Conservation (phyloP, 2,329 filamentous ascomycete species). For the Chaetomium sp. region DNA sequence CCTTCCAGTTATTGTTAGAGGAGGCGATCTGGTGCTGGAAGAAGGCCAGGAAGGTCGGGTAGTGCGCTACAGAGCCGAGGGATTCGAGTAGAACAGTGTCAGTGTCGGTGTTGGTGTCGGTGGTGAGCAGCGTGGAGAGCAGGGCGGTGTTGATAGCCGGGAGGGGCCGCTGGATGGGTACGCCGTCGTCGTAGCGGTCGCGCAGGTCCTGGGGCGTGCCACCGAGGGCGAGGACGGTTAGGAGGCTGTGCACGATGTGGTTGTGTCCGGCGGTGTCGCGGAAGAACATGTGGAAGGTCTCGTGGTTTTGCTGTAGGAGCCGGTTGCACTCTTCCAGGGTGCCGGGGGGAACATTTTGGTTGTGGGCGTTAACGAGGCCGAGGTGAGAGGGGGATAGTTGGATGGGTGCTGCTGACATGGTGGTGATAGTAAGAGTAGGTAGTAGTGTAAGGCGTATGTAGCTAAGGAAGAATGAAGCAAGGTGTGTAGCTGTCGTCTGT, state of each 20-base stretch:
- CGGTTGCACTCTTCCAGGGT: background rate
- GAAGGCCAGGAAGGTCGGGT: constrained; percentile 55
- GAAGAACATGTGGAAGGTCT: constrained; percentile 28
- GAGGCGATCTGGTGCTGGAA: constrained; percentile 55
- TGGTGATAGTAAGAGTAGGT: background rate
- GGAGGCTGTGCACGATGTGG: constrained; percentile 28
- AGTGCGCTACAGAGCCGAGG: constrained; percentile 28
- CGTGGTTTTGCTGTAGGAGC: constrained; percentile 28
- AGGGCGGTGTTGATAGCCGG: constrained; percentile 19
- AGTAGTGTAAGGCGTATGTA: no score
- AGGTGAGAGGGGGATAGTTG: background rate
- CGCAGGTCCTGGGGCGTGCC: constrained; percentile 23
- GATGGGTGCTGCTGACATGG: background rate
- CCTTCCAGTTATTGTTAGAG: constrained; percentile 41
- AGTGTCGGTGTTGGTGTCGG: constrained; percentile 1
- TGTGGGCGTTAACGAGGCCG: background rate
- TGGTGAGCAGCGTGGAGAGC: constrained; percentile 15
- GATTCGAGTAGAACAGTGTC: constrained; percentile 20
- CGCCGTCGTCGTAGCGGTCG: constrained; percentile 25
- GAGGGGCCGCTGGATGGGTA: constrained; percentile 23
- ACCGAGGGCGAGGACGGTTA: constrained; percentile 28
- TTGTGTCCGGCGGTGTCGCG: constrained; percentile 25
- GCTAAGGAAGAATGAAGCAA: no score
- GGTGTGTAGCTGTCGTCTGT: no score
- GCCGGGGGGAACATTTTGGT: background rate